Base-by-base conservation (phyloP, 1,284 basidiomycete genomes). In the Thelephora terrestris region DNA sequence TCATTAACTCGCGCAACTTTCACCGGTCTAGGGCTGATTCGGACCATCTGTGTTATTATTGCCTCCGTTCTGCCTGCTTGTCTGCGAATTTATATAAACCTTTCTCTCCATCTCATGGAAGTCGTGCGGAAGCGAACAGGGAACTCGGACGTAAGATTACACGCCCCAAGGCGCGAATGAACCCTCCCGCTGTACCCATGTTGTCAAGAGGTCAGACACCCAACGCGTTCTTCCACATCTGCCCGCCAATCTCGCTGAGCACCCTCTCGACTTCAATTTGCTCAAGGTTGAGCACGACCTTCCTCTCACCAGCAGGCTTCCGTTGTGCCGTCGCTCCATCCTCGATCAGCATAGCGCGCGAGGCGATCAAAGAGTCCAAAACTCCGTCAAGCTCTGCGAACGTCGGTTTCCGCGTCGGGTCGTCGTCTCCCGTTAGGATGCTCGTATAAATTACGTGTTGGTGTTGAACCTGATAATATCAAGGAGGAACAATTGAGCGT, bases 321-420 rank as follows among this genome's bases (percentile, higher is more conserved):
- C 78, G 67, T 46, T 68, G 56, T 0, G 72, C 71, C 3, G 66
- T 64, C 3, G 67, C 64, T 0, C 80, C 79, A 36, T 82, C 78
- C 57, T 90, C 87, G 37, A 82, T 67, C 2, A 88, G 62, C 50
- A 90, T 63, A 34, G 84, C 84, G n/a, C 78, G 76, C 10, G 85
- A 80, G 0, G 83, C 76, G 4, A 79, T 73, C 35, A 89, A 66
- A 0, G 81, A 79, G 50, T 87, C 83, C 7, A 86, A 64, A 7
- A 90, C 77, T 36, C 78, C 60, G 5, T 57, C 55, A 2, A 90
- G 68, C 59, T 89, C 85, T 27, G 66, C 67, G 0, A 63, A 50
- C 0, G 71, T 75, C 4, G 80, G 83, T 50, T 71, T 74, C 16
- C 75, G 70, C 34, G 64, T 64, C 0, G 77, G 71, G 36, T 78